These are phyloP conservation scores for Hypsizygus ulmarius DNA, from an alignment of 1,284 basidiomycete genomes.

Conservation along the genomic window DNA sequence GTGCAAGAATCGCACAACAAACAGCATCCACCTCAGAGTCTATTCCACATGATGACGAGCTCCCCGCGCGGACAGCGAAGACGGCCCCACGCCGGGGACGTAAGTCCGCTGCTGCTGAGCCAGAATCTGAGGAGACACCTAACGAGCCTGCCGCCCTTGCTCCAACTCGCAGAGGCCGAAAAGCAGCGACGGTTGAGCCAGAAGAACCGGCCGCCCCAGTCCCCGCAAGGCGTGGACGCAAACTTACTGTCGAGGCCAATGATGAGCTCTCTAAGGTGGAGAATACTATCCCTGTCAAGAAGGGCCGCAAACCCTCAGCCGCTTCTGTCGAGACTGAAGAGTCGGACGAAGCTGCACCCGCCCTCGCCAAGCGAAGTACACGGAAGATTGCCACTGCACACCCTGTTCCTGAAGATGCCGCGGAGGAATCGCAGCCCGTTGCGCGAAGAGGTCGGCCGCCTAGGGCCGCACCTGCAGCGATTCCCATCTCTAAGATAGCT, in stretches of 20 bases:
- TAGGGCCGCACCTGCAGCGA: slow-evolving; percentile 3
- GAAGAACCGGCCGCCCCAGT: slow-evolving; percentile 12
- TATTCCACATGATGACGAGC: not conserved
- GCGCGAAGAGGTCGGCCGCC: slow-evolving; percentile 17
- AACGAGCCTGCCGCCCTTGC: not conserved
- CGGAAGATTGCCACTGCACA: slow-evolving; percentile 8
- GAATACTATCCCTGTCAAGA: slow-evolving; percentile 3
- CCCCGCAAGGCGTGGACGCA: slow-evolving; percentile 24
- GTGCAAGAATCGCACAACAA: not conserved
- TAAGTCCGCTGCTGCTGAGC: slow-evolving; percentile 1
- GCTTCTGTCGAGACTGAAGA: slow-evolving; percentile 8
- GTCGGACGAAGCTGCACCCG: slow-evolving; percentile 4
- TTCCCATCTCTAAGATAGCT: slow-evolving; percentile 5
- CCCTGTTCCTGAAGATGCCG: slow-evolving; percentile 1
- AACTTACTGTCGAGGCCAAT: slow-evolving; percentile 21
- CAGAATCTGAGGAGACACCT: slow-evolving; percentile 1
- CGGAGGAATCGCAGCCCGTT: slow-evolving; percentile 10
- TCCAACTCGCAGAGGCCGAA: slow-evolving; percentile 13
- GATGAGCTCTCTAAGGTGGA: slow-evolving; percentile 13
- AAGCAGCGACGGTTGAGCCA: slow-evolving; percentile 12
- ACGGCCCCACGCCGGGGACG: slow-evolving; percentile 9
- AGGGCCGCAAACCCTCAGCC: slow-evolving; percentile 7
- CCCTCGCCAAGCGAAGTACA: slow-evolving; percentile 12
- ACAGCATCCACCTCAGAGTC: not conserved
- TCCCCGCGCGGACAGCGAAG: not conserved